These are phyloP conservation scores for Paramecium primaurelia DNA, from an alignment of 73 alveolate genomes.

Conservation along the genomic window DNA sequence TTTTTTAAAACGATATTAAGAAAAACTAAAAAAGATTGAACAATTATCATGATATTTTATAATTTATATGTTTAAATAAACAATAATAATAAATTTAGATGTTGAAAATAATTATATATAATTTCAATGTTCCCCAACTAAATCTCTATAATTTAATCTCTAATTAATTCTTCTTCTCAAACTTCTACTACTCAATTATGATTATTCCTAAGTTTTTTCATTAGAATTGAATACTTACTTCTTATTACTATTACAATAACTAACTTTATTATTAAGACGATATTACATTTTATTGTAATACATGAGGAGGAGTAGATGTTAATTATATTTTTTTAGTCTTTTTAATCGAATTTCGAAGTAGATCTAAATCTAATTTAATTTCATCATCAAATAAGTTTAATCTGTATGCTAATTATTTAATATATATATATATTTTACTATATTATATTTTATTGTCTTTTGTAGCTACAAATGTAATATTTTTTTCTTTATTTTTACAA, in stretches of 20 bases:
- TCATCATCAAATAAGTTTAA: slow-evolving; percentile 10
- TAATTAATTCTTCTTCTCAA: not conserved
- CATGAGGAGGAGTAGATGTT: not conserved
- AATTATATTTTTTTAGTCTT: not conserved
- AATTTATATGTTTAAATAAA: not conserved
- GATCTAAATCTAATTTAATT: not conserved
- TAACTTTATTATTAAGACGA: not conserved
- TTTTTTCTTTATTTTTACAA: not conserved
- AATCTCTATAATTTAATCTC: not conserved
- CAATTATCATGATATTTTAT: not conserved
- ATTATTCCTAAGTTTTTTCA: not conserved
- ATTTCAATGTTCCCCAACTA: slow-evolving; percentile 19
- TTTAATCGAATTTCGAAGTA: not conserved
- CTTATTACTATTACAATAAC: not conserved
- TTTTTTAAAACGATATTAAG: not conserved
- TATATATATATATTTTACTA: not conserved
- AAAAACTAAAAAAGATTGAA: not conserved
- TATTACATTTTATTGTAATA: not conserved
- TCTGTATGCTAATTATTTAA: not conserved
- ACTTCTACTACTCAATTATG: not conserved
- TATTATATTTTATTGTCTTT: slow-evolving; percentile 25
- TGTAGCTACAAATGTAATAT: slow-evolving; percentile 26
- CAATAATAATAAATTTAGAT: not conserved
- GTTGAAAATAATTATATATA: not conserved
- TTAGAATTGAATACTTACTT: not conserved